These are phyloP conservation scores for Saccharomycopsis malanga DNA, from an alignment of 805 yeast genomes.

Conservation along the genomic window DNA sequence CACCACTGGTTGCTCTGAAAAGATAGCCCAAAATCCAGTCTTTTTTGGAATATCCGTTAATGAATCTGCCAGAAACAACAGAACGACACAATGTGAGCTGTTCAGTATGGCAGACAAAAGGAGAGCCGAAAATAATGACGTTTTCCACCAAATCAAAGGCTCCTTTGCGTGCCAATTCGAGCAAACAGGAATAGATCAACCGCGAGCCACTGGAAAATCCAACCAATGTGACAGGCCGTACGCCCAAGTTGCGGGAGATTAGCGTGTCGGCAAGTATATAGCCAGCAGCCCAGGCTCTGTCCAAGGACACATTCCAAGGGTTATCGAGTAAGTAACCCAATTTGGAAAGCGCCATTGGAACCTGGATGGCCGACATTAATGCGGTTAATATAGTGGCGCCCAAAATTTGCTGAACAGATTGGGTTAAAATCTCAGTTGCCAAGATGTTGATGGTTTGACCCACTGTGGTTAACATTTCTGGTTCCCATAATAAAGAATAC, in stretches of 20 bases:
- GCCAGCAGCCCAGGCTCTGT: slow-evolving; percentile 97
- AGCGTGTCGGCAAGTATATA: slow-evolving; percentile 84
- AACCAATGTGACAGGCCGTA: slow-evolving; percentile 82
- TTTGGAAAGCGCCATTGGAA: slow-evolving; percentile 88
- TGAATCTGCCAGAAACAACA: slow-evolving; percentile 81
- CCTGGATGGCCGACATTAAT: slow-evolving; percentile 85
- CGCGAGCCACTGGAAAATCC: slow-evolving; percentile 95
- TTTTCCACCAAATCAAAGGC: slow-evolving; percentile 86
- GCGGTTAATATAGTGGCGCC: slow-evolving; percentile 89
- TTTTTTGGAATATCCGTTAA: slow-evolving; percentile 83
- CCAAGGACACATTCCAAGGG: slow-evolving; percentile 97
- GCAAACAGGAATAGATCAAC: slow-evolving; percentile 80
- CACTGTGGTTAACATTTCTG: slow-evolving; percentile 90
- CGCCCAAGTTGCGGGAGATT: slow-evolving; percentile 81
- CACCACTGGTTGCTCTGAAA: slow-evolving; percentile 94
- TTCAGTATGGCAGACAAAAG: slow-evolving; percentile 71
- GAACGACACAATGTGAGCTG: slow-evolving; percentile 73
- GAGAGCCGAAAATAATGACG: slow-evolving; percentile 82
- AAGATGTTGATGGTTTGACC: slow-evolving; percentile 93
- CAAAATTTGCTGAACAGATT: slow-evolving; percentile 88
- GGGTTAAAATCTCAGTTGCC: slow-evolving; percentile 89
- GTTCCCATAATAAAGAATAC: slow-evolving; percentile 92
- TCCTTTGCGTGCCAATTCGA: slow-evolving; percentile 77
- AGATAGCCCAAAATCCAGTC: slow-evolving; percentile 96
- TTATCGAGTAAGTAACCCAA: slow-evolving; percentile 85